A percentile compares a stretch with the other conserved stretches of the same genome.
phyloP scores from a whole-genome alignment of 805 yeast species.

The Isabelozyma gotoi region DNA sequence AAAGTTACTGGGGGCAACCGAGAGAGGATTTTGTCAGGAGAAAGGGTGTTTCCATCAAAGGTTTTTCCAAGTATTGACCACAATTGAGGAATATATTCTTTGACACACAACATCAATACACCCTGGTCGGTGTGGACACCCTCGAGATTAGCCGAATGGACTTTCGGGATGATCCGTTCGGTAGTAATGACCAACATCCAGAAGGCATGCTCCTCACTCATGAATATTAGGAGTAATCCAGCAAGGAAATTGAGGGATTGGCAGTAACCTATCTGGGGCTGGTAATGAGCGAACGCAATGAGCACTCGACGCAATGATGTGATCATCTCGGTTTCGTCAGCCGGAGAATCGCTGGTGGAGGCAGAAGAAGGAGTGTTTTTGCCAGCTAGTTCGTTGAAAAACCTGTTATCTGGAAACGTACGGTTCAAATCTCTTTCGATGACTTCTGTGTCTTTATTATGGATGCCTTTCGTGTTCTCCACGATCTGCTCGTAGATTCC shows the following conservation, averaged over 20 bases:
- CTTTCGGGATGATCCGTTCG: conserved; percentile 81
- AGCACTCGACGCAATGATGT: conserved; percentile 76
- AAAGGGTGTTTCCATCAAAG: conserved; percentile 39
- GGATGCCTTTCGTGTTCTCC: conserved; percentile 49
- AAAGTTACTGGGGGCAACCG: conserved; percentile 87
- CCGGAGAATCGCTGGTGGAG: not conserved
- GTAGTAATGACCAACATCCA: conserved; percentile 96
- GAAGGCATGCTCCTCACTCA: conserved; percentile 87
- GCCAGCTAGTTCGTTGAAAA: conserved; percentile 52
- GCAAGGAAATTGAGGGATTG: conserved; percentile 92
- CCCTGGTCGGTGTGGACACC: conserved; percentile 97
- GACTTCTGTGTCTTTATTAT: conserved; percentile 82
- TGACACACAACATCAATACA: conserved; percentile 80
- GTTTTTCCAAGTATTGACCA: conserved; percentile 57
- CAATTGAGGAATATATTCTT: conserved; percentile 78
- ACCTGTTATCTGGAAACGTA: conserved; percentile 90
- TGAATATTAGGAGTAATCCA: conserved; percentile 77
- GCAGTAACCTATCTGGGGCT: conserved; percentile 92
- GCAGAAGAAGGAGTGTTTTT: not conserved
- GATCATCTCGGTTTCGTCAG: conserved; percentile 62
- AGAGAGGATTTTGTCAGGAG: conserved; percentile 54
- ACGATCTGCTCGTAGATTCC: conserved; percentile 77
- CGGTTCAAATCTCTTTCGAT: conserved; percentile 92
- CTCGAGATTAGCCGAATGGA: conserved; percentile 85
- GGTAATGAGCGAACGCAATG: conserved; percentile 78